phyloP scores from a whole-genome alignment of 805 yeast species.

The Cyberlindnera xylosilytica region DNA sequence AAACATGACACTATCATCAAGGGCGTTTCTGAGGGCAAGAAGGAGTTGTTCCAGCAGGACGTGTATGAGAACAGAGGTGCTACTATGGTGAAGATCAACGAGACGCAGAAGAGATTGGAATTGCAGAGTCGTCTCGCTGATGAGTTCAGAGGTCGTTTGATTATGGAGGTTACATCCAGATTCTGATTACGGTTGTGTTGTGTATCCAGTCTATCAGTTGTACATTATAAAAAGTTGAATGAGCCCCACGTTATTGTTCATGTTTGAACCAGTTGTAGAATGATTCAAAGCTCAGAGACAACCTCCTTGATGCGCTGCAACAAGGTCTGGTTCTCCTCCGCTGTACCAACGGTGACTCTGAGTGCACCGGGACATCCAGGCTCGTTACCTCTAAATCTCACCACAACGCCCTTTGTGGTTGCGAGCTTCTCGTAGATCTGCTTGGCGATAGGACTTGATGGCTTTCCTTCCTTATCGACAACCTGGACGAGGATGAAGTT shows the following conservation, averaged over 20 bases:
- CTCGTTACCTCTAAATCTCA: conserved; percentile 89
- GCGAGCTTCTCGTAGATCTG: conserved; percentile 70
- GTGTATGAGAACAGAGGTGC: conserved; percentile 12
- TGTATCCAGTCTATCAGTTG: neutral
- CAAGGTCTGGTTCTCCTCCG: conserved; percentile 62
- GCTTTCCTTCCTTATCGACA: conserved; percentile 55
- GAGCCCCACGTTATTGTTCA: too few species aligned
- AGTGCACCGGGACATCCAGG: conserved; percentile 85
- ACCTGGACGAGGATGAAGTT: conserved; percentile 80
- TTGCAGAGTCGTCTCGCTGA: conserved; percentile 7
- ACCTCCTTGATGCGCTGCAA: conserved; percentile 45
- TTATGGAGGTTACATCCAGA: conserved; percentile 14
- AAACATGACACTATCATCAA: conserved; percentile 20
- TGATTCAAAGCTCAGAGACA: too few species aligned
- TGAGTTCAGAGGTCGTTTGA: conserved; percentile 8
- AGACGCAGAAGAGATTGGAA: conserved; percentile 10
- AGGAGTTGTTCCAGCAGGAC: conserved; percentile 3
- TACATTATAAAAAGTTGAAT: too few species aligned
- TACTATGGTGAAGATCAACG: conserved; percentile 17
- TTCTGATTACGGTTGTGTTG: neutral
- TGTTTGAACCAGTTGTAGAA: too few species aligned
- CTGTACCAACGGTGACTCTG: conserved; percentile 85
- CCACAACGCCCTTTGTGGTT: conserved; percentile 68
- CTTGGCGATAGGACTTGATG: conserved; percentile 67
- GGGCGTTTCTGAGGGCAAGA: conserved; percentile 8